These are phyloP conservation scores for Leccinellum albellum DNA, from an alignment of 768 basidiomycete genomes.

Conservation along the genomic window DNA sequence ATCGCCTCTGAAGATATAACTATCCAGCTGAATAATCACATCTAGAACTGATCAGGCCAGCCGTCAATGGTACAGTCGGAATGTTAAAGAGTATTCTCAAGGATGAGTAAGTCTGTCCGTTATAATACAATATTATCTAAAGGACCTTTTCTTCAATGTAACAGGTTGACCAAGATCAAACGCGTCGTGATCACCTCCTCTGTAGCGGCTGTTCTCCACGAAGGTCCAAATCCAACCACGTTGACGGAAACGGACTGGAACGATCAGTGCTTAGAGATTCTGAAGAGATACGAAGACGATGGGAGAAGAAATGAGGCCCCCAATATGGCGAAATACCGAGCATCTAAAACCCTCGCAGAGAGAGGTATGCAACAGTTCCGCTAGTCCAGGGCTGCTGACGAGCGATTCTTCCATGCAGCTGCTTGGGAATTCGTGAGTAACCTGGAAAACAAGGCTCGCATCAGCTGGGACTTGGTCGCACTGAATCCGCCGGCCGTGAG, in stretches of 20 bases:
- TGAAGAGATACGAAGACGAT: conserved; percentile 43
- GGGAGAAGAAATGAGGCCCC: conserved; percentile 40
- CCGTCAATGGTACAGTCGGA: conserved; percentile 64
- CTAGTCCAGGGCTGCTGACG: not conserved
- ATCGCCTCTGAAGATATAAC: no score
- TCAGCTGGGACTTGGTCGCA: conserved; percentile 38
- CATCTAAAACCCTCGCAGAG: conserved; percentile 66
- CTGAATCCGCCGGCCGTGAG: conserved; percentile 40
- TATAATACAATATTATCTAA: not conserved
- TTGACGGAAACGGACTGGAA: conserved; percentile 16
- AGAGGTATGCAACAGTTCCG: conserved; percentile 33
- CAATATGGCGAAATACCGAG: conserved; percentile 43
- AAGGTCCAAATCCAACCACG: conserved; percentile 22
- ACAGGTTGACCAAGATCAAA: conserved; percentile 44
- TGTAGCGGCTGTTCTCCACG: conserved; percentile 42
- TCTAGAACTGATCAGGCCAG: conserved; percentile 62
- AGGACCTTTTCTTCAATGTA: not conserved
- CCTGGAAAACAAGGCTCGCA: conserved; percentile 28
- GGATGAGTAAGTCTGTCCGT: conserved; percentile 37
- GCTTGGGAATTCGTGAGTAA: conserved; percentile 46
- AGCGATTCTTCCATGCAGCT: conserved; percentile 22
- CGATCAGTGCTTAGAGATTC: conserved; percentile 18
- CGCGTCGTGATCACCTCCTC: conserved; percentile 71
- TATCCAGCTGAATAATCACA: not conserved
- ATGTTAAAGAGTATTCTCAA: conserved; percentile 58